Percentiles rank a stretch among this genome's conserved stretches.
Evolutionary conservation across 257 asterid genomes (phyloP).

Genomic region (Cynanchum wilfordii): DNA sequence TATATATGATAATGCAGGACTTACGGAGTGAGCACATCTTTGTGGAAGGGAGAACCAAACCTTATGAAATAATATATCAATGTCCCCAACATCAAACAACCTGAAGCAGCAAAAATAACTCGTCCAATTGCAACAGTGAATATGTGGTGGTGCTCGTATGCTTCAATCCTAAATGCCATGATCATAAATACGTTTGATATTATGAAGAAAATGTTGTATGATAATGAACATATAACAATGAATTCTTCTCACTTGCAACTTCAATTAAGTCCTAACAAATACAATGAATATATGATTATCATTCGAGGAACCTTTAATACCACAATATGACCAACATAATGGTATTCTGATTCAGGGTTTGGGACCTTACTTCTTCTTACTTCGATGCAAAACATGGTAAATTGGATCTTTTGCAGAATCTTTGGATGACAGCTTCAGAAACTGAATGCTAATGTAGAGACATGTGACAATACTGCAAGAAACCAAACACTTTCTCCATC

Average conservation of each 20-base stretch:
- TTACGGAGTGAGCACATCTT: conserved; percentile 62
- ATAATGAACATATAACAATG: background rate
- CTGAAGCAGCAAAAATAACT: conserved; percentile 51
- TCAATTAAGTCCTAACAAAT: background rate
- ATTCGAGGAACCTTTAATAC: background rate
- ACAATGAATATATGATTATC: background rate
- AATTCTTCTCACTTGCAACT: background rate
- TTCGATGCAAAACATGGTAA: conserved; percentile 60
- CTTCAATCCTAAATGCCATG: conserved; percentile 35
- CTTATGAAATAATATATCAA: conserved; percentile 52
- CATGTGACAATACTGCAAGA: conserved; percentile 75
- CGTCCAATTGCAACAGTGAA: conserved; percentile 48
- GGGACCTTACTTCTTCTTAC: conserved; percentile 46
- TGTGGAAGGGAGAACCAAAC: conserved; percentile 80
- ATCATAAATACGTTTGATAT: background rate
- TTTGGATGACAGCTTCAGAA: conserved; percentile 55
- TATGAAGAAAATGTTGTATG: conserved; percentile 1
- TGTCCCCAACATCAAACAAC: conserved; percentile 69
- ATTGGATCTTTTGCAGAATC: conserved; percentile 68
- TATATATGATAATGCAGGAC: conserved; percentile 20
- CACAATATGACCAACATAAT: background rate
- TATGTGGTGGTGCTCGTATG: conserved; percentile 36
- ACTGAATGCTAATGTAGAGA: conserved; percentile 59
- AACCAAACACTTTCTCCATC: conserved; percentile 8
- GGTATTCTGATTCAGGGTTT: background rate